These are phyloP conservation scores for Solanum lycopersicoides DNA, from an alignment of 257 asterid genomes.

Conservation along the genomic window DNA sequence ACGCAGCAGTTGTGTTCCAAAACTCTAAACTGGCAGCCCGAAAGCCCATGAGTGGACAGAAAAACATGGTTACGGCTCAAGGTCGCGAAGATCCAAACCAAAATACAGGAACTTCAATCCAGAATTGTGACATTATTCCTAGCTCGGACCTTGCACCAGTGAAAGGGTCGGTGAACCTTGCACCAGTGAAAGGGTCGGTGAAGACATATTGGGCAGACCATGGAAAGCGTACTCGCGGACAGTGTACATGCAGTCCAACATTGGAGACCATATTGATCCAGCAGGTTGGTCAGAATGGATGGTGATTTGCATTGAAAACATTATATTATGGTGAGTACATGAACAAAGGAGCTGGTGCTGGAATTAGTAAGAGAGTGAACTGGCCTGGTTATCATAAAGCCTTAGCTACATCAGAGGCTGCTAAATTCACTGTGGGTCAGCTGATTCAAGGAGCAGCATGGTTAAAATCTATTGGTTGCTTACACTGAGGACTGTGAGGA, in stretches of 20 bases:
- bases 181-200: not conserved
- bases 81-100: conserved; percentile 31
- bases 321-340: conserved; percentile 9
- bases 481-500: conserved; percentile 4
- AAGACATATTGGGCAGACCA: conserved; percentile 14
- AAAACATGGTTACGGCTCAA: conserved; percentile 43
- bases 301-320: conserved; percentile 6
- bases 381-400: conserved; percentile 8
- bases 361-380: not conserved
- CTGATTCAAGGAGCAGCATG: conserved; percentile 7
- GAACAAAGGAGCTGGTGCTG: conserved; percentile 8
- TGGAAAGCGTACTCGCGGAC: conserved; percentile 21
- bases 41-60: conserved; percentile 21
- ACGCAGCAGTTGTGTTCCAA: conserved; percentile 32
- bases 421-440: conserved; percentile 6
- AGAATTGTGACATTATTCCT: conserved; percentile 9
- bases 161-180: not conserved
- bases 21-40: conserved; percentile 23
- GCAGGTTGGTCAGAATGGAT: conserved; percentile 4
- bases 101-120: conserved; percentile 34
- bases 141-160: conserved; percentile 2
- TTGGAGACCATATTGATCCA: conserved; percentile 8
- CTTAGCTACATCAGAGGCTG: not conserved
- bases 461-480: conserved; percentile 6
- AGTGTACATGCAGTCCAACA: conserved; percentile 3